A percentile compares a stretch with the other conserved stretches of the same genome.
phyloP scores from a whole-genome alignment of 148 eudicot species.

The Rhododendron ovatum region DNA sequence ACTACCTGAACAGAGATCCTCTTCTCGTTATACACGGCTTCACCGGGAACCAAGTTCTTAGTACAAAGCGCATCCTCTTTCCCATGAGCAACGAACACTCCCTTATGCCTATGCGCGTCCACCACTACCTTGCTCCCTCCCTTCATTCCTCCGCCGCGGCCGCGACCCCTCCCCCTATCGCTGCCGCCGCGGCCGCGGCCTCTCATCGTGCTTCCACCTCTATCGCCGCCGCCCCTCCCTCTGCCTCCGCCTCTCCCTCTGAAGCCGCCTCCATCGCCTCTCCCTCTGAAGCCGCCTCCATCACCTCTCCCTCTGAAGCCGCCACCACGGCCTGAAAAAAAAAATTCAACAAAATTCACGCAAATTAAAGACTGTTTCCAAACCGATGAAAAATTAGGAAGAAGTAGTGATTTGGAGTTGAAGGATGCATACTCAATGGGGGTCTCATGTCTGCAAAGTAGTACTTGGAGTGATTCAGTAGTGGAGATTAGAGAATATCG shows the following conservation, averaged over 20 bases:
- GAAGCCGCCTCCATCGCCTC: slow-evolving; percentile 42
- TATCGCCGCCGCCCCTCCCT: slow-evolving; percentile 6
- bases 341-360: neutral
- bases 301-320: slow-evolving; percentile 43
- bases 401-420: neutral
- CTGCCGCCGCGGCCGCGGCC: slow-evolving; percentile 27
- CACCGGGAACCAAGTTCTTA: slow-evolving; percentile 92
- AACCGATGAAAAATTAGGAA: neutral
- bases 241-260: slow-evolving; percentile 36
- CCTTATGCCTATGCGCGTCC: slow-evolving; percentile 84
- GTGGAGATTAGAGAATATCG: neutral
- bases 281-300: slow-evolving; percentile 36
- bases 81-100: slow-evolving; percentile 85
- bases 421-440: neutral
- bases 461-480: neutral
- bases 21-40: slow-evolving; percentile 89
- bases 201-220: slow-evolving; percentile 22
- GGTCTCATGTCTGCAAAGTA: neutral
- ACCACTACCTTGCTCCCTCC: slow-evolving; percentile 77
- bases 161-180: slow-evolving; percentile 9
- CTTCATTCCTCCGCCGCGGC: slow-evolving; percentile 57
- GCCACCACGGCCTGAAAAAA: slow-evolving; percentile 24
- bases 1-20: slow-evolving; percentile 80
- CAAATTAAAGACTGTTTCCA: neutral
- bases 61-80: slow-evolving; percentile 94